A percentile compares a stretch with the other conserved stretches of the same genome.
Conservation (phyloP, 140 eudicot species). For the Bidens hawaiensis region DNA sequence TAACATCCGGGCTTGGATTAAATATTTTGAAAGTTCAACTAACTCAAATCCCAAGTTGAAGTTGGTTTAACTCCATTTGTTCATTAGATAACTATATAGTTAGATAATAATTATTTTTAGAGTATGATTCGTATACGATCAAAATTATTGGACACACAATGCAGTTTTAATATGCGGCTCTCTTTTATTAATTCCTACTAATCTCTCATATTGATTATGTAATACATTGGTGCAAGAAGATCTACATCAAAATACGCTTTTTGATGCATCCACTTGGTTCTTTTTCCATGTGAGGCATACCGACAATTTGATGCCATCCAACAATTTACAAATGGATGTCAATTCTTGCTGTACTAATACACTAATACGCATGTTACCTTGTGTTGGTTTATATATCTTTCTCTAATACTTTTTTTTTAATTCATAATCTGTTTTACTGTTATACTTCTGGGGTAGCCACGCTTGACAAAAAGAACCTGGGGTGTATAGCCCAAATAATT, state of each 20-base stretch:
- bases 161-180: too few relatives aligned
- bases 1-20: not conserved
- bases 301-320: conserved; percentile 2
- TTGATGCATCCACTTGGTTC: not conserved
- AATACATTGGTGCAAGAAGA: too few relatives aligned
- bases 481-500: too few relatives aligned
- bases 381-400: not conserved
- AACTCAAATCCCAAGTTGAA: not conserved
- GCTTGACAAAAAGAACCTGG: too few relatives aligned
- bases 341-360: not conserved
- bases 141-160: not conserved
- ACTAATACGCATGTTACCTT: not conserved
- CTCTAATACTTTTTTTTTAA: too few relatives aligned
- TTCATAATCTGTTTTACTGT: not conserved
- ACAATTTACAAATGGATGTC: not conserved
- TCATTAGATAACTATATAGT: not conserved
- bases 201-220: too few relatives aligned
- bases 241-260: not conserved
- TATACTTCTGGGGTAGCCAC: not conserved
- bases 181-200: too few relatives aligned
- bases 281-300: not conserved
- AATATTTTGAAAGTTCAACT: not conserved
- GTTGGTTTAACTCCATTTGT: not conserved
- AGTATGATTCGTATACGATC: not conserved
- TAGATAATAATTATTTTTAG: not conserved